Evolutionary conservation across 2,329 filamentous ascomycete species (phyloP), one percentile per base, ranked within the genome.

Genomic region (Tolypocladium album): DNA sequence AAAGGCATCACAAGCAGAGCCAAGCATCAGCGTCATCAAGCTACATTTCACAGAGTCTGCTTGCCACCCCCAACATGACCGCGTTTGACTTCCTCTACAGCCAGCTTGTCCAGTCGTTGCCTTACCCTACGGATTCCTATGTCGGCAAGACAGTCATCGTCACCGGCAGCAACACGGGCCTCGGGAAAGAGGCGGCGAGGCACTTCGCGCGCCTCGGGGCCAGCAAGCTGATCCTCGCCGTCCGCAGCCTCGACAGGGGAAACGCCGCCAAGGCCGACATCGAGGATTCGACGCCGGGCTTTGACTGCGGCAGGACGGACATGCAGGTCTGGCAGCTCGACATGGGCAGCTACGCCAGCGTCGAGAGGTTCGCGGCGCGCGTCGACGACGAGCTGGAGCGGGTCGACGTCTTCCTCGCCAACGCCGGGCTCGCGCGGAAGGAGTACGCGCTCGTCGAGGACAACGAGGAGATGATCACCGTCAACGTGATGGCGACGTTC

Each of bases 401-500:
- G 8, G 61, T 82, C 2, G 78, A 82, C 64, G 72, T 74, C 34
- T 69, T 77, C 42, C 64, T 80, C 31, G 70, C 72, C 57, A 82
- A 76, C 47, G 73, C 73, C 2, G 72, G 78, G 1, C 64, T 84
- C 4, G 71, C 70, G 24, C 39, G 52, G 2, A 47, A 39, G 0
- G 74, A 72, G 0, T 17, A 8, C 2, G 59, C 68, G 0, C 79
- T 71, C 58, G 70, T 69, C 4, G 79, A 82, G 59, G 76, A 72
- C 0, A 71, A 79, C 45, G 82, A 86, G 68, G 67, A 64, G 20
- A 77, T 69, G 0, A 69, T 85, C 45, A 80, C 78, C 0, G 75
- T 81, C 58, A 86, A 86, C 60, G 79, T 82, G 12, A 71, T 85
- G 59, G 75, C 72, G 15, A 82, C 79, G 0, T 75, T 84, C 47